phyloP scores from a whole-genome alignment of 495 filamentous ascomycete species.

The Xylaria curta region DNA sequence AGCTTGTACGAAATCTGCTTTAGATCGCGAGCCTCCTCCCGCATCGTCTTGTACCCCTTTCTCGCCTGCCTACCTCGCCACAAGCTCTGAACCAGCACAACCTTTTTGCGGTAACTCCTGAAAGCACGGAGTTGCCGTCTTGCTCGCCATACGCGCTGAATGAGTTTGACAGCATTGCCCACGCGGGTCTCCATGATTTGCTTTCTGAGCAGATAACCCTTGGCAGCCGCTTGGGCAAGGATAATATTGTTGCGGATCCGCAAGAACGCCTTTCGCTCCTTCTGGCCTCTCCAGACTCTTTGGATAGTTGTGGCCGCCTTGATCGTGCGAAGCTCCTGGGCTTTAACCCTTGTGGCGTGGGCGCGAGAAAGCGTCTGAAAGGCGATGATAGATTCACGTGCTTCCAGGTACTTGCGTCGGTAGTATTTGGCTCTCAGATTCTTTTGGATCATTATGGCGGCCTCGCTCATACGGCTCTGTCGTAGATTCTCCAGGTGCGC shows the following conservation, averaged over 20 bases:
- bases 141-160: conserved; percentile 89
- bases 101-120: conserved; percentile 86
- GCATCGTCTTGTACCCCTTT: conserved; percentile 81
- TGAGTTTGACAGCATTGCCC: conserved; percentile 88
- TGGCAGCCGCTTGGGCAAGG: conserved; percentile 83
- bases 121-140: conserved; percentile 78
- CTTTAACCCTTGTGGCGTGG: conserved; percentile 74
- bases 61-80: conserved; percentile 89
- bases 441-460: conserved; percentile 98
- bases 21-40: conserved; percentile 95
- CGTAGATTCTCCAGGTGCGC: conserved; percentile 95
- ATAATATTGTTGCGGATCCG: conserved; percentile 81
- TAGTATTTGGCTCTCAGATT: conserved; percentile 96
- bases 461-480: conserved; percentile 87
- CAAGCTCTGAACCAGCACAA: conserved; percentile 88
- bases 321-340: conserved; percentile 79
- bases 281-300: conserved; percentile 89
- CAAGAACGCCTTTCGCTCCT: conserved; percentile 79
- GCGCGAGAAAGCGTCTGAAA: conserved; percentile 80
- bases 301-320: conserved; percentile 94
- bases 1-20: conserved; percentile 99
- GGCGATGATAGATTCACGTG: conserved; percentile 76
- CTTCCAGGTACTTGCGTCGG: conserved; percentile 87
- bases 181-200: conserved; percentile 91
- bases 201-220: conserved; percentile 86